phyloP scores from a whole-genome alignment of 305 asterid species.

The Fraxinus sp. region DNA sequence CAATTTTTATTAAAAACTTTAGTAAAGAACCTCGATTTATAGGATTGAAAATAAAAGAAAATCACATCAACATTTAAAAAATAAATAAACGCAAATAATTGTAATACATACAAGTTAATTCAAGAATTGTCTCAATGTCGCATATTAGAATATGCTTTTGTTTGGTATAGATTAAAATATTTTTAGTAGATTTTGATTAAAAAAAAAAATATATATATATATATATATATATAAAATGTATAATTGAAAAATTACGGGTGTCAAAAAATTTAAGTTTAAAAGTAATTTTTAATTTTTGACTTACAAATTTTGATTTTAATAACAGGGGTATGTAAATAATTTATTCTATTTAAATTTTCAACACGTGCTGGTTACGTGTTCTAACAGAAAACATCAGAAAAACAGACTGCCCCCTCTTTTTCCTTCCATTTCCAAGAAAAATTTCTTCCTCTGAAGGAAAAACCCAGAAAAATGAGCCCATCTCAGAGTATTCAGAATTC shows the following conservation, averaged over 20 bases:
- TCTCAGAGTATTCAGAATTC: constrained; percentile 42
- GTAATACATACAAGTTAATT: not conserved
- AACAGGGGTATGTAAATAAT: not conserved
- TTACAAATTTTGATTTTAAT: too few relatives aligned
- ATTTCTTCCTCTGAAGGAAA: not conserved
- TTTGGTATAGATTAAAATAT: not conserved
- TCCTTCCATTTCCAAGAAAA: not conserved
- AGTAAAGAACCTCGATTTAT: not conserved
- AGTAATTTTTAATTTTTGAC: too few relatives aligned
- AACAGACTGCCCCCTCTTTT: not conserved
- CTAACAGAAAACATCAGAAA: not conserved
- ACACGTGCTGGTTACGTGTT: not conserved
- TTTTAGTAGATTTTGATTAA: too few relatives aligned
- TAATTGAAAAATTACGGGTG: not conserved
- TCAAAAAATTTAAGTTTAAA: too few relatives aligned
- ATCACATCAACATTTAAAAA: not conserved
- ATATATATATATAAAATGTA: too few relatives aligned
- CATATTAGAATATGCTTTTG: not conserved
- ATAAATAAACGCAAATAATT: not conserved
- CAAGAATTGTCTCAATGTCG: not conserved
- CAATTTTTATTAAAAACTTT: not conserved
- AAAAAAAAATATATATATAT: too few relatives aligned
- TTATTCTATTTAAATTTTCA: not conserved
- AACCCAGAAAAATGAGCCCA: constrained; percentile 30
- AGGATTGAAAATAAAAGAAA: not conserved